phyloP scores from a whole-genome alignment of 2,329 filamentous ascomycete genomes.

The Colletotrichum sp. region DNA sequence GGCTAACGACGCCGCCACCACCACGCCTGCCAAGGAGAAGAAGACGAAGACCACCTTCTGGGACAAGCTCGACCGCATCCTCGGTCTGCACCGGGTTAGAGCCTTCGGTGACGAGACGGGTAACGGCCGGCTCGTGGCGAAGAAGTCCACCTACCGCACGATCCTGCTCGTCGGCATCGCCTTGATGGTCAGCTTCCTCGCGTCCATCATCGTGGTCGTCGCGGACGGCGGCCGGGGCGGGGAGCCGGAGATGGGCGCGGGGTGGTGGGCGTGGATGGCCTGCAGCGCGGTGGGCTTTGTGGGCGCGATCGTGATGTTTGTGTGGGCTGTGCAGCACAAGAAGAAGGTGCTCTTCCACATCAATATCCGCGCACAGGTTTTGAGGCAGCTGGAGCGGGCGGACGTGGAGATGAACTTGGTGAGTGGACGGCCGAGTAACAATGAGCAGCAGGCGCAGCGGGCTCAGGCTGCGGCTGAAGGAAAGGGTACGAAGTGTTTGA shows the following conservation, averaged over 20 bases:
- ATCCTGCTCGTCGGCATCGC: not conserved
- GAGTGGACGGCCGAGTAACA: not conserved
- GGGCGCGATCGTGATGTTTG: not conserved
- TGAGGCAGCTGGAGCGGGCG: not conserved
- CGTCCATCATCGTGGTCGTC: not conserved
- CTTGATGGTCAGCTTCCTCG: not conserved
- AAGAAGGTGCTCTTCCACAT: not conserved
- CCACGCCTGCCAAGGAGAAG: rapidly evolving
- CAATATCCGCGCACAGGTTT: not conserved
- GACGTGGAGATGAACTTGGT: not conserved
- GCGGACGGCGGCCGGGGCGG: not conserved
- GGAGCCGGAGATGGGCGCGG: not conserved
- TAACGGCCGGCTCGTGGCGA: not conserved
- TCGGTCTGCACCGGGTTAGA: not conserved
- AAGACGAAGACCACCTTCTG: not conserved
- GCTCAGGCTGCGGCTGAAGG: not conserved
- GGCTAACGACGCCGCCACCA: not conserved
- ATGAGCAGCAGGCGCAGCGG: not conserved
- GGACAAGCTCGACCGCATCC: not conserved
- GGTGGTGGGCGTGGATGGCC: not conserved
- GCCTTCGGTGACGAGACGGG: not conserved
- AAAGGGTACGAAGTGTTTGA: not conserved
- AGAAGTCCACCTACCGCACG: not conserved
- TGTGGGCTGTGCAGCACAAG: not conserved
- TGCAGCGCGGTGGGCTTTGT: not conserved